Conservation (phyloP, 306 rosid species). For the Ammopiptanthus mongolicus region DNA sequence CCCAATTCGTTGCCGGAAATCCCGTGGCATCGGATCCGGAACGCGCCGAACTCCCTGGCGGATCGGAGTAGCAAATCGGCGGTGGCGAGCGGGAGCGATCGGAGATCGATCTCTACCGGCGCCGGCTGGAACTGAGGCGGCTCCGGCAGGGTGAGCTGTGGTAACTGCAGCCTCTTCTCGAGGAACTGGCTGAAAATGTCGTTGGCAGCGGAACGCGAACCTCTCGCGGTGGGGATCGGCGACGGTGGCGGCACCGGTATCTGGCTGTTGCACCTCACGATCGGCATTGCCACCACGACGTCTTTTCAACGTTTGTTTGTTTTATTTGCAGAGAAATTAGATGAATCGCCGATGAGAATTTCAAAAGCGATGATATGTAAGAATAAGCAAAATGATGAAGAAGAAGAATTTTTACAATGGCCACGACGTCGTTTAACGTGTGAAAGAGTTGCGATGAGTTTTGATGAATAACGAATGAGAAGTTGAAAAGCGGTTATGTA, state of each 20-base stretch:
- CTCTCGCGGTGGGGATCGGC: slow-evolving; percentile 71
- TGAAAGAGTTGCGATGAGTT: not conserved
- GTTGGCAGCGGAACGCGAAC: slow-evolving; percentile 64
- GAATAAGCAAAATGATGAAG: not conserved
- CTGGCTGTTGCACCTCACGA: slow-evolving; percentile 24
- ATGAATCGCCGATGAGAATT: not conserved
- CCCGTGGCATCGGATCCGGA: slow-evolving; percentile 56
- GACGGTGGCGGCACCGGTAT: slow-evolving; percentile 54
- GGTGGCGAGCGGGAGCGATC: slow-evolving; percentile 20
- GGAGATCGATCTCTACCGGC: slow-evolving; percentile 49
- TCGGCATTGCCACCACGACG: slow-evolving; percentile 32
- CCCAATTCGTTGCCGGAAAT: slow-evolving; percentile 41
- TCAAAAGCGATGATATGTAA: not conserved
- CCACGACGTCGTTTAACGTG: not conserved
- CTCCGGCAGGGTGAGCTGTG: slow-evolving; percentile 48
- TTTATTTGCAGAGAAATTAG: not conserved
- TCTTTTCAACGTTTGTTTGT: not conserved
- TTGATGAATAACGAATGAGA: not conserved
- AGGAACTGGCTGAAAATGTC: slow-evolving; percentile 51
- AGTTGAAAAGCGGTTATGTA: not conserved
- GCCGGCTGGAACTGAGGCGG: not conserved
- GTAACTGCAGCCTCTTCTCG: slow-evolving; percentile 40
- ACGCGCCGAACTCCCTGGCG: slow-evolving; percentile 48
- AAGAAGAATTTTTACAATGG: not conserved
- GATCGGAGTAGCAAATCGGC: slow-evolving; percentile 32